phyloP scores from a whole-genome alignment of 2,329 filamentous ascomycete species.

The Diaporthe citrichinensis region DNA sequence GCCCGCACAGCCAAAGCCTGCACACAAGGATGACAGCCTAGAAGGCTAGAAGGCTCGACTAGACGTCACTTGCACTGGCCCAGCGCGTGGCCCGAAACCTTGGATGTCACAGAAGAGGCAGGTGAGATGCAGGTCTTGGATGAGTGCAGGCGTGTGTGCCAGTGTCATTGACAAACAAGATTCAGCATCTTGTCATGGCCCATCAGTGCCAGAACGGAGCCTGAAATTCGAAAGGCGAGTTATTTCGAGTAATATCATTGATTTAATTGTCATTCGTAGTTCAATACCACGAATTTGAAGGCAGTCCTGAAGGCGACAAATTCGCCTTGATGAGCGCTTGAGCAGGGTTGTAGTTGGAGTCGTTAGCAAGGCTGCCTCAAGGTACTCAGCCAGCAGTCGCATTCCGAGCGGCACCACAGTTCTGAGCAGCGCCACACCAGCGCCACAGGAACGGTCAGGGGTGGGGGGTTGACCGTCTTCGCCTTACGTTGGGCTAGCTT shows the following conservation, averaged over 20 bases:
- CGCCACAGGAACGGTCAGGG: constrained; percentile 31
- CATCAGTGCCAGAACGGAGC: not conserved
- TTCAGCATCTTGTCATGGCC: constrained; percentile 28
- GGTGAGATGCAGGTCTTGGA: constrained; percentile 16
- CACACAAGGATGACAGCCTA: not conserved
- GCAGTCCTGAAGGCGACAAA: not conserved
- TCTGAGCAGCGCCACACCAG: constrained; percentile 20
- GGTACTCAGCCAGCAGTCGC: not conserved
- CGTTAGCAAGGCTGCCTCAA: not conserved
- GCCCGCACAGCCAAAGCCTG: not conserved
- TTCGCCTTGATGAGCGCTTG: constrained; percentile 1
- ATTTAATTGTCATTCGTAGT: not conserved
- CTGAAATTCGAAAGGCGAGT: not conserved
- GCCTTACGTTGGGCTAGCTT: not conserved
- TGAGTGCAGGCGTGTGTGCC: not conserved
- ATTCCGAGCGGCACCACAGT: constrained; percentile 1
- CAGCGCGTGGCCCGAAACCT: not conserved
- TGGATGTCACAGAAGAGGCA: not conserved
- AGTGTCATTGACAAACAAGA: constrained; percentile 15
- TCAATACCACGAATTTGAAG: not conserved
- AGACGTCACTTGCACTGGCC: constrained; percentile 11
- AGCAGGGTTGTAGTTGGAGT: not conserved
- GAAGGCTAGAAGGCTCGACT: not conserved
- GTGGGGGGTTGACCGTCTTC: not conserved
- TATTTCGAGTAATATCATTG: not conserved